Evolutionary conservation across 2,329 filamentous ascomycete species (phyloP).

Genomic region (Cytospora piceae): DNA sequence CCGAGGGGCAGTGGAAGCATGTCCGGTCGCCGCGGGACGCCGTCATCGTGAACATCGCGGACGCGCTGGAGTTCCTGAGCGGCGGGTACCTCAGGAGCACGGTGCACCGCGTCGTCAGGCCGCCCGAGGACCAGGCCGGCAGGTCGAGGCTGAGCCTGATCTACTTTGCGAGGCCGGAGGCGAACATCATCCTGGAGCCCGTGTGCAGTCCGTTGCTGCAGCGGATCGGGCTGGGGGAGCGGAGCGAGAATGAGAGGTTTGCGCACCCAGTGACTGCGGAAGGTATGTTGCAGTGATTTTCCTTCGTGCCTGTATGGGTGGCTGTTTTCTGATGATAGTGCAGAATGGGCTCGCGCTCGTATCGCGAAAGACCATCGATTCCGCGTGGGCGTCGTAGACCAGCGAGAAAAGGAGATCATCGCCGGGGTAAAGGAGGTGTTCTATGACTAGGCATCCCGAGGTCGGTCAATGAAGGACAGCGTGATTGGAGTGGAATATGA

Average conservation of each 20-base stretch:
- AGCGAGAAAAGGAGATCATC: slow-evolving; percentile 35
- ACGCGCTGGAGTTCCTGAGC: slow-evolving; percentile 49
- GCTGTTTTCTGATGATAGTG: slow-evolving; percentile 7
- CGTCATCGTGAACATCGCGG: slow-evolving; percentile 52
- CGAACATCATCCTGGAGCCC: slow-evolving; percentile 34
- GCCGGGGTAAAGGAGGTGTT: slow-evolving; percentile 34
- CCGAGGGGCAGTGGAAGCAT: slow-evolving; percentile 42
- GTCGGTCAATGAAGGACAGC: neutral
- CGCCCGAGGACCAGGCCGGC: slow-evolving; percentile 36
- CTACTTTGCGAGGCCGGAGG: slow-evolving; percentile 37
- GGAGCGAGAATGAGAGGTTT: slow-evolving; percentile 32
- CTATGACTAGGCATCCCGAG: slow-evolving; percentile 32
- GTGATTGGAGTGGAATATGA: neutral
- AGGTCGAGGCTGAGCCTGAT: slow-evolving; percentile 35
- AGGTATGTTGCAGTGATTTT: slow-evolving; percentile 27
- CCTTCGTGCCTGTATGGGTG: too few species aligned
- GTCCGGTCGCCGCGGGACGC: slow-evolving; percentile 38
- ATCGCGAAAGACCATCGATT: slow-evolving; percentile 37
- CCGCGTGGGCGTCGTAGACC: slow-evolving; percentile 33
- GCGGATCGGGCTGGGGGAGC: slow-evolving; percentile 29
- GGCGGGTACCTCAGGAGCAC: slow-evolving; percentile 37
- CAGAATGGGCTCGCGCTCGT: slow-evolving; percentile 36
- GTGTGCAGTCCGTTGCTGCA: slow-evolving; percentile 27
- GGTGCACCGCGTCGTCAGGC: slow-evolving; percentile 36
- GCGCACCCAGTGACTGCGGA: slow-evolving; percentile 35